Percentiles rank a stretch among this genome's conserved stretches.
phyloP scores from a whole-genome alignment of 208 protist genomes.

The Trypanosoma congolense region DNA sequence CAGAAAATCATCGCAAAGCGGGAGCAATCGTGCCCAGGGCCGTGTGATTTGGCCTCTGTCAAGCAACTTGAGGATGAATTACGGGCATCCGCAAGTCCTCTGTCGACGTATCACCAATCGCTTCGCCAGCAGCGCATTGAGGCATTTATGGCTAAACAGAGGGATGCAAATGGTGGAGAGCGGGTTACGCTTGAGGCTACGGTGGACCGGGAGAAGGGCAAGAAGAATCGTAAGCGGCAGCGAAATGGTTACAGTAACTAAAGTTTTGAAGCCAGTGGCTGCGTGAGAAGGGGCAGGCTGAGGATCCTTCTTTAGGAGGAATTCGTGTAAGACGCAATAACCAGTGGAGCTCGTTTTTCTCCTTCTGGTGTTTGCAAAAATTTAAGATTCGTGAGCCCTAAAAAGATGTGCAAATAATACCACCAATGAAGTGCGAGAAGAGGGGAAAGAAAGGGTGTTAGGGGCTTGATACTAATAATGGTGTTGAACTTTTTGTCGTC shows the following conservation, averaged over 20 bases:
- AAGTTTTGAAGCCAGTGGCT: background rate
- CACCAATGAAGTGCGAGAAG: too few relatives aligned
- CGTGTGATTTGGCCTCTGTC: conserved; percentile 71
- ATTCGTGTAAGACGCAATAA: conserved; percentile 3
- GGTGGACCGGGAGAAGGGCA: conserved; percentile 22
- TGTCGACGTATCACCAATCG: conserved; percentile 58
- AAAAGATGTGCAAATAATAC: too few relatives aligned
- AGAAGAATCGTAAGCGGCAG: conserved; percentile 31
- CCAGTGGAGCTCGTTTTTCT: background rate
- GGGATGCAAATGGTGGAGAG: conserved; percentile 40
- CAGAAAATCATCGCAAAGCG: conserved; percentile 63
- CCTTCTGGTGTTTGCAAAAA: background rate
- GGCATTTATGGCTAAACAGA: conserved; percentile 58
- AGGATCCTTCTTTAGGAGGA: background rate
- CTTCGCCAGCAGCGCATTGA: conserved; percentile 79
- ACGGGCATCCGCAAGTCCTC: conserved; percentile 38
- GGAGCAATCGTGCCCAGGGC: conserved; percentile 71
- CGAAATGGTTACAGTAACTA: conserved; percentile 13
- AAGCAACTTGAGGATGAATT: conserved; percentile 81
- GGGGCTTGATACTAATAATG: too few relatives aligned
- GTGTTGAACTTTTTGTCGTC: too few relatives aligned
- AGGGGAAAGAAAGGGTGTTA: too few relatives aligned
- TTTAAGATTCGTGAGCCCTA: too few relatives aligned
- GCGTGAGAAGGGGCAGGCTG: background rate
- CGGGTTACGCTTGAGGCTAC: conserved; percentile 73